Percentiles rank a stretch among this genome's conserved stretches.
phyloP scores from a whole-genome alignment of 768 basidiomycete genomes.

The Punctularia strigosozonata region DNA sequence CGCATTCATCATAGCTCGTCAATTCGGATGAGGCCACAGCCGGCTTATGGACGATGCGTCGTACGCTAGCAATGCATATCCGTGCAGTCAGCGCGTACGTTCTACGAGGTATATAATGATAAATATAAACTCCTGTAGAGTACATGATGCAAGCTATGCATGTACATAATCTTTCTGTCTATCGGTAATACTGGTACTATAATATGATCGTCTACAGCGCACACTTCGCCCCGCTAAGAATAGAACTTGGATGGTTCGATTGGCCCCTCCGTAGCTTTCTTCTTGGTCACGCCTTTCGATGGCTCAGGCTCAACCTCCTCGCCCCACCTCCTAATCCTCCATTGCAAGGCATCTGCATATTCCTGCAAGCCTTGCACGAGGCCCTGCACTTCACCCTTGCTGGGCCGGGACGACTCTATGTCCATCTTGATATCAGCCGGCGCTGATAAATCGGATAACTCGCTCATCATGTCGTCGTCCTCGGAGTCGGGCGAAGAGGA shows the following conservation, averaged over 20 bases:
- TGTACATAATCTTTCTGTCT: background rate
- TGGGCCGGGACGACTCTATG: slow-evolving; percentile 11
- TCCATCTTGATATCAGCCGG: slow-evolving; percentile 6
- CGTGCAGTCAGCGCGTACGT: background rate
- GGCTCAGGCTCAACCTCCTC: no score
- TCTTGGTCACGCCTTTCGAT: background rate
- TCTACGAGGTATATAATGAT: background rate
- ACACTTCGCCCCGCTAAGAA: slow-evolving; percentile 2
- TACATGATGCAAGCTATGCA: background rate
- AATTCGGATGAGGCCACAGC: slow-evolving; percentile 11
- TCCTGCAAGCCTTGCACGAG: slow-evolving; percentile 45
- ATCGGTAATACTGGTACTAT: background rate
- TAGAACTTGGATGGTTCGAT: slow-evolving; percentile 2
- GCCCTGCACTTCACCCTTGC: slow-evolving; percentile 23
- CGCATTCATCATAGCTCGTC: slow-evolving; percentile 26
- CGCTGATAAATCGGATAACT: slow-evolving; percentile 3
- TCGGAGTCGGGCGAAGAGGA: slow-evolving; percentile 8
- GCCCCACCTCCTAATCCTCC: slow-evolving; percentile 32
- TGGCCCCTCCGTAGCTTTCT: slow-evolving; percentile 4
- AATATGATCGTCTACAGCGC: background rate
- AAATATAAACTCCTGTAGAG: background rate
- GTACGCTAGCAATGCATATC: background rate
- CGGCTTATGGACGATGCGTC: background rate
- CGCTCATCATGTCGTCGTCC: background rate
- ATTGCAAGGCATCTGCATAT: slow-evolving; percentile 49